Percentiles rank a stretch among this genome's conserved stretches.
Evolutionary conservation across 2,329 filamentous ascomycete species (phyloP).

Genomic region (Dryadomyces quercivorus): DNA sequence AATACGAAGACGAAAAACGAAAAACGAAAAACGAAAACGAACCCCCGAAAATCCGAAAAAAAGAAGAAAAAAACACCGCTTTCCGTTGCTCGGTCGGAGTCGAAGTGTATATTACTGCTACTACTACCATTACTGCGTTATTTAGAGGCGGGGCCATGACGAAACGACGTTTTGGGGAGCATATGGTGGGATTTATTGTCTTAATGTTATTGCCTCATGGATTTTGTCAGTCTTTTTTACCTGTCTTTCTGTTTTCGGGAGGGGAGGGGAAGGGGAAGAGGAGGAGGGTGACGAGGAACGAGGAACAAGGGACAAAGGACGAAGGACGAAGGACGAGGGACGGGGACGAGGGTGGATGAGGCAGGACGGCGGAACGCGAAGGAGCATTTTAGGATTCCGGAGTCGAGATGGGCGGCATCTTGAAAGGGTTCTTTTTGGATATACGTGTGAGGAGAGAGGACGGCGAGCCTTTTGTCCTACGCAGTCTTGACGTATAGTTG

Average conservation of each 20-base stretch:
- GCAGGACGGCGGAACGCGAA: not conserved
- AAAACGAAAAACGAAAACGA: no score
- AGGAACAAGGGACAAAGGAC: no score
- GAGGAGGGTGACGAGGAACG: not conserved
- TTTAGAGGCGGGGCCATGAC: constrained; percentile 8
- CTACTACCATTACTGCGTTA: not conserved
- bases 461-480: not conserved
- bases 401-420: not conserved
- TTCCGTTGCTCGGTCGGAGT: not conserved
- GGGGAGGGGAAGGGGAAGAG: not conserved
- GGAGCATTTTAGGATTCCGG: not conserved
- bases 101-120: constrained; percentile 5
- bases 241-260: not conserved
- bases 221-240: no score
- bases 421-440: not conserved
- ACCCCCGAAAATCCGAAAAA: not conserved
- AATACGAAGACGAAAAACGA: no score
- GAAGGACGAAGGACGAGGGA: no score
- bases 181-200: constrained; percentile 4
- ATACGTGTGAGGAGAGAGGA: not conserved
- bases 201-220: not conserved
- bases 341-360: no score
- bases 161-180: constrained; percentile 8
- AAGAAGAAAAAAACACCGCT: no score
- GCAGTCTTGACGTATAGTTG: not conserved